Evolutionary conservation across 768 basidiomycete species (phyloP).

Genomic region (Phaffia australis): DNA sequence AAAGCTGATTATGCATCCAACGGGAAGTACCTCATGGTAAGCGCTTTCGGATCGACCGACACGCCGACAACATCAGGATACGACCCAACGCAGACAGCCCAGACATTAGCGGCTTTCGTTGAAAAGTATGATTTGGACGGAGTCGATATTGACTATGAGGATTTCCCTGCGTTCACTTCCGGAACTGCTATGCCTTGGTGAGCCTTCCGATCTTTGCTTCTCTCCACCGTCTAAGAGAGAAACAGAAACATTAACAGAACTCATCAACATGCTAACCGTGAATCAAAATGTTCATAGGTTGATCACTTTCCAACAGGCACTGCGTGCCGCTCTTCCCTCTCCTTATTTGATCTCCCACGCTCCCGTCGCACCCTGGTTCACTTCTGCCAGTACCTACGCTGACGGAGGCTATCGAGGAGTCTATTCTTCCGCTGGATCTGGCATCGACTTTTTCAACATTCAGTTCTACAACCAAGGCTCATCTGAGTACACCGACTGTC

Average conservation of each 20-base stretch:
- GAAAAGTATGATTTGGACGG: conserved; percentile 27
- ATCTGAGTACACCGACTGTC: conserved; percentile 8
- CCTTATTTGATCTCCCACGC: conserved; percentile 9
- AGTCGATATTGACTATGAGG: conserved; percentile 29
- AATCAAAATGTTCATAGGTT: not conserved
- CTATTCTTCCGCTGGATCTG: not conserved
- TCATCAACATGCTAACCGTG: not conserved
- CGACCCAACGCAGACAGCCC: conserved; percentile 16
- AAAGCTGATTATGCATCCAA: conserved; percentile 6
- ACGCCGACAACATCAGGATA: conserved; percentile 20
- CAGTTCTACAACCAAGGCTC: not conserved
- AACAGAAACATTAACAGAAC: not conserved
- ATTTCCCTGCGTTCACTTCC: conserved; percentile 22
- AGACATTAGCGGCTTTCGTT: conserved; percentile 23
- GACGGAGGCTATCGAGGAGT: conserved; percentile 6
- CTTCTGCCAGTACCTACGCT: not conserved
- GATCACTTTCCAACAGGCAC: not conserved
- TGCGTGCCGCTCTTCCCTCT: conserved; percentile 1
- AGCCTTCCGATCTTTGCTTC: not conserved
- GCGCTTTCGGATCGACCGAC: conserved; percentile 18
- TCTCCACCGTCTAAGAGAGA: not conserved
- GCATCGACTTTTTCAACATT: conserved; percentile 15
- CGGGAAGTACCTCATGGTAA: conserved; percentile 12
- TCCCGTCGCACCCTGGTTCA: conserved; percentile 2
- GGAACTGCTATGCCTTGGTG: conserved; percentile 1